Evolutionary conservation across 768 basidiomycete species (phyloP), one percentile per base, ranked within the genome.

Genomic region (Flagelloscypha sp.): DNA sequence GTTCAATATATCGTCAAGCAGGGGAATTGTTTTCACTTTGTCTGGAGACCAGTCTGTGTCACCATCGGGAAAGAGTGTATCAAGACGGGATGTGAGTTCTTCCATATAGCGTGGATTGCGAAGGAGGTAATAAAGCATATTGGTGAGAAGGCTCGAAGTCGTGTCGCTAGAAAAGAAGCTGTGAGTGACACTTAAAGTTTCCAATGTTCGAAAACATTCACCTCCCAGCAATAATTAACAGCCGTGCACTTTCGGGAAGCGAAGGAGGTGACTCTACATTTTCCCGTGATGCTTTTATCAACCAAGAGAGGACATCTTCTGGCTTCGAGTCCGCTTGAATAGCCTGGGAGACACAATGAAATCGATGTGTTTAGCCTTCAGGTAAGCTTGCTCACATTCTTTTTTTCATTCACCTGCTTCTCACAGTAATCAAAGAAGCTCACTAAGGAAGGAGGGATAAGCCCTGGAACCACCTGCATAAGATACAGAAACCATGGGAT

Each of bases 1-100:
- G 27, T 72, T 72, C 42, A 64, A 47, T 24, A 70, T 46, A 6
- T 57, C 62, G 36, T 73, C 71, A 30, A 74, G 56, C 46, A 65
- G 70, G 1, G 66, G 60, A 16, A 75, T 52, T 6, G 46, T 38
- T 38, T 62, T 56, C n/a, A n/a, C n/a, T n/a, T n/a, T n/a, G n/a
- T n/a, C n/a, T n/a, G n/a, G n/a, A n/a, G n/a, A n/a, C n/a, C n/a
- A n/a, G n/a, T n/a, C n/a, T n/a, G n/a, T n/a, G n/a, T n/a, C n/a
- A n/a, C n/a, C n/a, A n/a, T n/a, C n/a, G n/a, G n/a, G n/a, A n/a
- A n/a, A n/a, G n/a, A n/a, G n/a, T n/a, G n/a, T n/a, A n/a, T n/a
- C n/a, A n/a, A n/a, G n/a, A n/a, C n/a, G n/a, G n/a, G n/a, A n/a
- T 12, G 31, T 2, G 23, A 22, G 13, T 33, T 33, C 7, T 33